A percentile compares a stretch with the other conserved stretches of the same genome.
phyloP scores from a whole-genome alignment of 495 filamentous ascomycete genomes.

The Wilcoxina mikolae region DNA sequence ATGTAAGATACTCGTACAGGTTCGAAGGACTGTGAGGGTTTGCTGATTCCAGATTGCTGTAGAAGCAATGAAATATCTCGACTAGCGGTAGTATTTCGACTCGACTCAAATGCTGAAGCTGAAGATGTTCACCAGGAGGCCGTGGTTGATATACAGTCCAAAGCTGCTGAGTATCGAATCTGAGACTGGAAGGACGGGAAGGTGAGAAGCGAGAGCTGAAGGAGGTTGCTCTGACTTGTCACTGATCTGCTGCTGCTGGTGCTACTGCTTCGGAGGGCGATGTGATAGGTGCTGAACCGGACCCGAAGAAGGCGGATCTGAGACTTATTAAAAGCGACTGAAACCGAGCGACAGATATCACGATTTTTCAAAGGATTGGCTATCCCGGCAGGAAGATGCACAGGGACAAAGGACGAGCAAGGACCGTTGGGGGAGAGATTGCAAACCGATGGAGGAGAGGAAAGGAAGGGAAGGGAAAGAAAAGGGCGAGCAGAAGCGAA shows the following conservation, averaged over 20 bases:
- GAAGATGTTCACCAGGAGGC: background rate
- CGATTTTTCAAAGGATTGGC: background rate
- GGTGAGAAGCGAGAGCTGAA: conserved; percentile 1
- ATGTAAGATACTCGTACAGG: background rate
- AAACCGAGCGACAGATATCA: background rate
- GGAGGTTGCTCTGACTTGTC: conserved; percentile 2
- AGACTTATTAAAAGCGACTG: background rate
- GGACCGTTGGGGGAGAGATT: background rate
- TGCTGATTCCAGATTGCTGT: too few species aligned
- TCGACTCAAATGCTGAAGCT: background rate
- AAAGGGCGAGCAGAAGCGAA: background rate
- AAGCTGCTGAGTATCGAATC: background rate
- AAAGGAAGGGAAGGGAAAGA: background rate
- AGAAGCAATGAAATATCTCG: conserved; percentile 16
- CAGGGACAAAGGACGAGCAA: background rate
- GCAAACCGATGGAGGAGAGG: background rate
- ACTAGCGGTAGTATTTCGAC: conserved; percentile 16
- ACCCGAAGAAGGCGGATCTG: conserved; percentile 4
- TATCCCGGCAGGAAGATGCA: background rate
- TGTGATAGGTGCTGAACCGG: background rate
- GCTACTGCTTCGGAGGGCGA: background rate
- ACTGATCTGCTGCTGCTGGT: too few species aligned
- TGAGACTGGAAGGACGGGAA: background rate
- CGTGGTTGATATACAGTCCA: conserved; percentile 4
- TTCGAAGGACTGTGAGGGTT: too few species aligned